Base-by-base conservation (phyloP, 2,329 filamentous ascomycete genomes). In the Ophiocordyceps polyrhachis-furcata region DNA sequence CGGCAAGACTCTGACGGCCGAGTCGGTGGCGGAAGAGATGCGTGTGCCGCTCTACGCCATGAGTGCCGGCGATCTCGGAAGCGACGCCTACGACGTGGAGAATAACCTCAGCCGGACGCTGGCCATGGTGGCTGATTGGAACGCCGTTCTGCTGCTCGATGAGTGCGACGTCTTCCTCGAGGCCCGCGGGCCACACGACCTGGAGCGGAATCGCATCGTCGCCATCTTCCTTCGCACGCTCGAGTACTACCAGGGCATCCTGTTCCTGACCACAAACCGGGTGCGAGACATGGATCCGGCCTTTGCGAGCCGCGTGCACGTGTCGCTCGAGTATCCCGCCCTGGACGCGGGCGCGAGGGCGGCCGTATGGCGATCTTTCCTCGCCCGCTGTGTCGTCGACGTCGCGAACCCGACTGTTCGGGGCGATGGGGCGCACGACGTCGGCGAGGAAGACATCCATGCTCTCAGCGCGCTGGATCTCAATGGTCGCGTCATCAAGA, bases 61-160 rank as follows among this genome's bases (percentile, higher is more conserved):
- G 43, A 65, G 63, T 48, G 80, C 80, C 0, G 82, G 82, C 28
- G 82, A 87, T 55, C 69, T 88, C 0, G 82, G 83, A 25, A 76
- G 76, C 1, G 72, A 79, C 45, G 71, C 78, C 0, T 68, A 71
- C 47, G 70, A 71, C 15, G 69, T 88, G 0, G 83, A 85, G 57
- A 63, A 64, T 12, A 76, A 78, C 51, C 68, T 85, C 1, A 23
- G 45, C 0, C 49, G 47, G 0, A 58, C 60, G 44, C 51, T 88
- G 48, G 78, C 83, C 55, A 78, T 88, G 48, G 81, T 81, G 1
- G 76, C 82, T 5, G 53, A 55, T 48, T 68, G 64, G 66, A 58
- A 63, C 41, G 62, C 59, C 15, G 59, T 68, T 0, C 48, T 68
- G 7, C 50, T 59, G 13, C 52, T 59, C 9, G 56, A 59, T 32